Evolutionary conservation across 306 rosid genomes (phyloP), one percentile per base, ranked within the genome.

Genomic region (Castanospermum australe): DNA sequence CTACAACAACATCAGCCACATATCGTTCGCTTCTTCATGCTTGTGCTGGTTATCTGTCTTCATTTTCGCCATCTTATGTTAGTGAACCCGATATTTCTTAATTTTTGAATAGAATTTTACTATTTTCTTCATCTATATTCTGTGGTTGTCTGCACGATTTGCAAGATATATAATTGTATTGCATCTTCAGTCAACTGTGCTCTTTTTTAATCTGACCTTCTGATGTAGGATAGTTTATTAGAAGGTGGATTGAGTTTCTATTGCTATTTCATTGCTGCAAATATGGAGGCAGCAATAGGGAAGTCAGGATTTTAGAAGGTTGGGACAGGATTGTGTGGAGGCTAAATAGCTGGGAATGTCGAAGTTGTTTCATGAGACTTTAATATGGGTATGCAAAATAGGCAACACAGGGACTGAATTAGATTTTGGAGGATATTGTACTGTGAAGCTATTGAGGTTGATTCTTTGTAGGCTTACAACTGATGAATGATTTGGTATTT

Each of bases 1-100:
- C 81, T 17, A 85, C 91, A 50, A 76, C 94, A 21, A 83, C 93
- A 57, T 92, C 97, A 66, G 86, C 85, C n/a, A 73, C 89, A 5
- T 84, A 89, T 82, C 89, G 88, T 21, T 83, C 93, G 1, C 94
- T 94, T 76, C 94, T 94, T 79, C 91, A 86, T 67, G 92, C 97
- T 61, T 88, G 94, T 84, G 93, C 98, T 75, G 98, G 97, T 73
- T 94, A 92, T 85, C 85, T 94, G 75, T 88, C 96, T 28, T 94
- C 98, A 14, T 94, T 86, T 84, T 92, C 94, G 4, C 97, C 91
- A 76, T 92, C 98, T 47, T 97, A 94, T 86, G 98, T 94, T 76
- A 41, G 97, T 92, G 64, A 72, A 69, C 47, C 52, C 17, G 22
- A 64, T 83, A 79, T 83, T 65, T 77, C 82, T 71, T 25, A 20